These are phyloP conservation scores for Phytophthora gonapodyides DNA, from an alignment of 352 stramenopile genomes.

Conservation along the genomic window DNA sequence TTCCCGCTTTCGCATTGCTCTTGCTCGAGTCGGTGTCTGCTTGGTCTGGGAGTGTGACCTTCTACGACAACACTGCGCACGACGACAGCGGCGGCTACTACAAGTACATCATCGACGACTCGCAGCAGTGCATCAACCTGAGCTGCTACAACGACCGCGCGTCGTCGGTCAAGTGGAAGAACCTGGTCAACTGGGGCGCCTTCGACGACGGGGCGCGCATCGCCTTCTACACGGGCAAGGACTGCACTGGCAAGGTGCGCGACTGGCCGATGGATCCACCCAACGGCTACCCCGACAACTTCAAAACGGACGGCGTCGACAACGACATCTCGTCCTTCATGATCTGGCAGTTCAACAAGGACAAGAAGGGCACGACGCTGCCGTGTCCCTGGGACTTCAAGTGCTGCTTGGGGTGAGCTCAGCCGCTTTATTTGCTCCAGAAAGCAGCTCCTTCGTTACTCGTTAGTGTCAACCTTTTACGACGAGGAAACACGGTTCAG, in stretches of 20 bases:
- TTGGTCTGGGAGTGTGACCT: constrained; percentile 26
- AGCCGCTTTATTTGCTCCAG: not conserved
- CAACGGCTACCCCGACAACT: constrained; percentile 22
- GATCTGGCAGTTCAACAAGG: constrained; percentile 32
- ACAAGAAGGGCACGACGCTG: constrained; percentile 13
- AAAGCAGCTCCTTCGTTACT: not conserved
- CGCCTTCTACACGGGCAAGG: constrained; percentile 33
- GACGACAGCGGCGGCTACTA: constrained; percentile 17
- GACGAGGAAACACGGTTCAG: constrained; percentile 5
- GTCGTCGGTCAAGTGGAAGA: constrained; percentile 29
- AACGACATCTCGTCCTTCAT: constrained; percentile 38
- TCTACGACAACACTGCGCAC: constrained; percentile 22
- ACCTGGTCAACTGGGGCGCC: constrained; percentile 17
- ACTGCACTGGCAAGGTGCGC: constrained; percentile 24
- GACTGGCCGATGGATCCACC: constrained; percentile 28
- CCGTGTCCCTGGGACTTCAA: constrained; percentile 33
- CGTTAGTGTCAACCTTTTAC: not conserved
- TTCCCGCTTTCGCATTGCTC: not conserved
- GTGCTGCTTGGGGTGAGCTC: constrained; percentile 16
- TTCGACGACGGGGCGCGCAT: constrained; percentile 26
- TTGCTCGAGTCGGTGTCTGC: not conserved
- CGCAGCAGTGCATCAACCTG: constrained; percentile 33
- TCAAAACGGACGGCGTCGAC: constrained; percentile 33
- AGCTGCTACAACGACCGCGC: constrained; percentile 38
- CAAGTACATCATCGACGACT: constrained; percentile 26